Conservation (phyloP, 176 grass and related monocot genomes). For the Oryza rufipogon region DNA sequence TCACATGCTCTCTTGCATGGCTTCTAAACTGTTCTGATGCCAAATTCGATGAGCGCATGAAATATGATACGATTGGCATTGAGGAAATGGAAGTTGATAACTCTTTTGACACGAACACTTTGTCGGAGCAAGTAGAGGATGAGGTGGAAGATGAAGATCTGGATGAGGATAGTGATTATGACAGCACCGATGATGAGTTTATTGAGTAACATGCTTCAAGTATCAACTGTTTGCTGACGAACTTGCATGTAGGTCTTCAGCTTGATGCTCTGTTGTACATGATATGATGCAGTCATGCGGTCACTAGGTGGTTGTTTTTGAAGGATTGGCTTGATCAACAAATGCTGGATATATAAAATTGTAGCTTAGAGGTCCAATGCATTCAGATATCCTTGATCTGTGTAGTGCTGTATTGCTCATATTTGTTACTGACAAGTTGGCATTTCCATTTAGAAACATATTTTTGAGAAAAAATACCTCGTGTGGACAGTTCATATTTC, state of each 20-base stretch:
- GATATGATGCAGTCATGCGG: conserved; percentile 20
- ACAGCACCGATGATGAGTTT: conserved; percentile 46
- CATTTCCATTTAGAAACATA: neutral
- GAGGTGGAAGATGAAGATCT: conserved; percentile 41
- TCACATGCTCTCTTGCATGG: conserved; percentile 78
- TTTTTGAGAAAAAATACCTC: no score
- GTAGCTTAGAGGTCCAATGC: conserved; percentile 44
- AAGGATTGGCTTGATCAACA: conserved; percentile 29
- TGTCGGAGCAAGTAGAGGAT: conserved; percentile 24
- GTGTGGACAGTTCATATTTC: neutral
- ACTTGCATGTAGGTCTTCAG: conserved; percentile 32
- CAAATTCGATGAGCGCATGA: conserved; percentile 72
- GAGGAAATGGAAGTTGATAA: conserved; percentile 68
- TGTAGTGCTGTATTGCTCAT: neutral
- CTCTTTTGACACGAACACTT: conserved; percentile 49
- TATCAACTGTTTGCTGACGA: conserved; percentile 28
- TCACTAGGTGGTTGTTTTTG: conserved; percentile 37
- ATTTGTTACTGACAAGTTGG: conserved; percentile 10
- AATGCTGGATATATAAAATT: conserved; percentile 34
- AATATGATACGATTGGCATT: conserved; percentile 76
- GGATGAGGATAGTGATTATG: conserved; percentile 55
- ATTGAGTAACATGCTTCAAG: conserved; percentile 17
- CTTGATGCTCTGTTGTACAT: conserved; percentile 50
- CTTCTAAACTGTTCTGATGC: conserved; percentile 72
- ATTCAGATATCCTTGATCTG: conserved; percentile 30